A percentile compares a stretch with the other conserved stretches of the same genome.
Evolutionary conservation across 257 asterid genomes (phyloP).

Genomic region (Solanum pinnatisectum): DNA sequence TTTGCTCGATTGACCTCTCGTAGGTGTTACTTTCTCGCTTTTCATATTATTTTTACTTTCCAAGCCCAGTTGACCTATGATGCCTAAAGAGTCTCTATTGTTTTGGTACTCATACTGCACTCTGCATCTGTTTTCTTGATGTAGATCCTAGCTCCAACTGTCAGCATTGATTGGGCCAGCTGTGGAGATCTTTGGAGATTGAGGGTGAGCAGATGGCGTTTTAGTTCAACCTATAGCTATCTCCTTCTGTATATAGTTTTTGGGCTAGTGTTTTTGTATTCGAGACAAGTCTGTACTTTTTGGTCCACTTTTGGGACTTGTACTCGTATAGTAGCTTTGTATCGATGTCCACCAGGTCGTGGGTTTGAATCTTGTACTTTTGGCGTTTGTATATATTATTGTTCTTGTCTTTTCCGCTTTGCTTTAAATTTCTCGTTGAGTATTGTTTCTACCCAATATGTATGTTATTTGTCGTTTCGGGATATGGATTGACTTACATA

Average conservation of each 20-base stretch:
- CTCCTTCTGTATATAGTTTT: background rate
- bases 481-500: background rate
- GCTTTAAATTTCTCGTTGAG: background rate
- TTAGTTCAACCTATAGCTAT: no score
- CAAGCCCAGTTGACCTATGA: background rate
- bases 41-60: no score
- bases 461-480: background rate
- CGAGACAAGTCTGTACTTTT: background rate
- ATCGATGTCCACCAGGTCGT: background rate
- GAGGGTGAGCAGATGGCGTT: background rate
- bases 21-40: background rate
- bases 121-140: background rate
- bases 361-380: background rate
- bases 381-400: no score
- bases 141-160: background rate
- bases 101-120: background rate
- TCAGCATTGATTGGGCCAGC: background rate
- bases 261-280: background rate
- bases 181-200: background rate
- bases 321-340: background rate
- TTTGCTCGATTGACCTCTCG: background rate
- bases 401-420: no score
- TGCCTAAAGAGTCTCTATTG: background rate
- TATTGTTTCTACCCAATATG: background rate
- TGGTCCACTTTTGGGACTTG: background rate